Evolutionary conservation across 768 basidiomycete species (phyloP), one percentile per base, ranked within the genome.

Genomic region (Sporobolomyces phaffii): DNA sequence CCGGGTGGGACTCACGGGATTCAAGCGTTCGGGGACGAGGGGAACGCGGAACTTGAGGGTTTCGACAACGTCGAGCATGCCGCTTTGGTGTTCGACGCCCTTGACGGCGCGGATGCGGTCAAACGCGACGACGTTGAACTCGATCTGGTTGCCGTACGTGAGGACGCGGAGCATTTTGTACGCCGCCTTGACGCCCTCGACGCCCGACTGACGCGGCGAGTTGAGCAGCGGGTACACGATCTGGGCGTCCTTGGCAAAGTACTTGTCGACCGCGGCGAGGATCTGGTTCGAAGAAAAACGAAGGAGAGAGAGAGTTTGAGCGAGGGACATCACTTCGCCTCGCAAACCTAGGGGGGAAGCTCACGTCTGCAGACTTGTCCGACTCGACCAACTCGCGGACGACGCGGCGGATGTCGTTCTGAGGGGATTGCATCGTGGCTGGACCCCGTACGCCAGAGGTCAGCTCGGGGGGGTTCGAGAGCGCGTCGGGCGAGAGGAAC

Each of bases 141-240:
- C 54, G 41, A 71, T 41, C 4, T 29, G 29, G 53, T 71, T 63
- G 45, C 56, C 60, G 52, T 64, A 61, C 18, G 58, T 61, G 17
- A 71, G 40, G n/a, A 67, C 69, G n/a, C 38, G 38, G 5, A 49
- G 45, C 29, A 64, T 49, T 8, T 47, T 15, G 50, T 52, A 70
- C 14, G 58, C 65, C 2, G 70, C 50, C 49, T 67, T 71, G 24
- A 71, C 62, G 28, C 70, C 70, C 11, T 56, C 70, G 15, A 43
- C 26, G 0, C 70, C 70, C 3, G 48, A 8, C 2, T 10, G 36
- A 2, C 31, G 20, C 0, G 70, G 70, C 2, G 48, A 41, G 65
- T 71, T 71, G 47, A 71, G 36, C 11, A 71, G 43, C 7, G 70
- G 70, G 49, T 71, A 63, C 7, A 68, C 57, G 20, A 62, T 52